Evolutionary conservation across 2,329 filamentous ascomycete genomes (phyloP).

Genomic region (Conoideocrella luteorostrata): DNA sequence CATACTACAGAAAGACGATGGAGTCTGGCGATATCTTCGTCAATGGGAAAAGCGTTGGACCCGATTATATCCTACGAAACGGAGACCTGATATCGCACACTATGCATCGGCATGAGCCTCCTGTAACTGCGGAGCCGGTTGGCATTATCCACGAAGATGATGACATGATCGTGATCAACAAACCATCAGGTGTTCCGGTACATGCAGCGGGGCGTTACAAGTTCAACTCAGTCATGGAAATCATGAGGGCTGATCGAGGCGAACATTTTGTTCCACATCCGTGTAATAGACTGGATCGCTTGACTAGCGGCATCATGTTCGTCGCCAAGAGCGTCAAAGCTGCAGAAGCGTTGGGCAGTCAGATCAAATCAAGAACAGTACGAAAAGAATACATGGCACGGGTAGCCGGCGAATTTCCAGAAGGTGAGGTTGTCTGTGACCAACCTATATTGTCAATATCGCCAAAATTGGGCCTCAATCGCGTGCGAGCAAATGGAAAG

Average conservation of each 20-base stretch:
- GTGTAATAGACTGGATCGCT: constrained; percentile 86
- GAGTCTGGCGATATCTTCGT: constrained; percentile 70
- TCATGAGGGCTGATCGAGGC: constrained; percentile 72
- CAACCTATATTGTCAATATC: constrained; percentile 92
- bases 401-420: constrained; percentile 85
- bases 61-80: constrained; percentile 71
- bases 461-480: constrained; percentile 88
- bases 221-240: constrained; percentile 90
- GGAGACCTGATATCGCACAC: constrained; percentile 91
- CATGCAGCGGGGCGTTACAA: constrained; percentile 94
- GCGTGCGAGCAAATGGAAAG: constrained; percentile 91
- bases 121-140: constrained; percentile 75
- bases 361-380: constrained; percentile 75
- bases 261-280: constrained; percentile 53
- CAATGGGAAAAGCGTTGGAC: constrained; percentile 65
- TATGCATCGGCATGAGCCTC: constrained; percentile 90
- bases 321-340: constrained; percentile 80
- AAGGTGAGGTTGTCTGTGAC: constrained; percentile 85
- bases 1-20: constrained; percentile 87
- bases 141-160: constrained; percentile 85
- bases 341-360: constrained; percentile 67
- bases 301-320: constrained; percentile 98
- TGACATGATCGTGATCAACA: constrained; percentile 93
- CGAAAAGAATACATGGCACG: constrained; percentile 93
- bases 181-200: constrained; percentile 89